Conservation (phyloP, 768 basidiomycete genomes). For the Leccinum broughii region DNA sequence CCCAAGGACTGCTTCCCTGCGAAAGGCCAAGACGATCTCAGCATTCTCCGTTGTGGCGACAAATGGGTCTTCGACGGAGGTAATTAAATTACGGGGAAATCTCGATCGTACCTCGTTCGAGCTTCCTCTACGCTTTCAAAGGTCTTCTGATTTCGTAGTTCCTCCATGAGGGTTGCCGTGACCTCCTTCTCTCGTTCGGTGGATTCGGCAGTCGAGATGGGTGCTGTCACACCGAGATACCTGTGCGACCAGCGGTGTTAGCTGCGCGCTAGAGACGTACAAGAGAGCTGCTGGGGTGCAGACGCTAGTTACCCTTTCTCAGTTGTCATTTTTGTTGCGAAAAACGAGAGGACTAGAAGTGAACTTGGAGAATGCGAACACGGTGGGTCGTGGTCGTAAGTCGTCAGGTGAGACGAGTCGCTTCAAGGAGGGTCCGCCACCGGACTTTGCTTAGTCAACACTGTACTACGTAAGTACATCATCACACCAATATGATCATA, state of each 20-base stretch:
- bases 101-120: slow-evolving; percentile 66
- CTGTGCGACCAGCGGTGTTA: slow-evolving; percentile 38
- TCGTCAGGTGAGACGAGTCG: slow-evolving; percentile 16
- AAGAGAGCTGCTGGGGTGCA: slow-evolving; percentile 5
- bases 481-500: too few relatives aligned
- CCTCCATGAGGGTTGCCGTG: slow-evolving; percentile 84
- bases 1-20: slow-evolving; percentile 90
- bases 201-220: slow-evolving; percentile 77
- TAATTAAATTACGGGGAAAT: slow-evolving; percentile 8
- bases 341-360: slow-evolving; percentile 4
- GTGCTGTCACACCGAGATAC: slow-evolving; percentile 81
- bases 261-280: not conserved
- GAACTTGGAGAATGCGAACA: slow-evolving; percentile 13
- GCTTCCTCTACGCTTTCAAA: slow-evolving; percentile 92
- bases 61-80: slow-evolving; percentile 6
- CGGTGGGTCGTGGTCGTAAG: slow-evolving; percentile 15
- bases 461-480: not conserved
- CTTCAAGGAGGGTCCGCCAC: slow-evolving; percentile 16
- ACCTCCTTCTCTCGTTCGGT: slow-evolving; percentile 80
- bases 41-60: slow-evolving; percentile 11
- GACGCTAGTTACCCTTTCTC: slow-evolving; percentile 39
- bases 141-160: slow-evolving; percentile 79
- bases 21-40: slow-evolving; percentile 24
- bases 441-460: slow-evolving; percentile 26
- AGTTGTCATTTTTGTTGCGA: slow-evolving; percentile 37